A percentile compares a stretch with the other conserved stretches of the same genome.
These are phyloP conservation scores for Neocucurbitaria cava DNA, from an alignment of 2,329 filamentous ascomycete species.

Conservation along the genomic window DNA sequence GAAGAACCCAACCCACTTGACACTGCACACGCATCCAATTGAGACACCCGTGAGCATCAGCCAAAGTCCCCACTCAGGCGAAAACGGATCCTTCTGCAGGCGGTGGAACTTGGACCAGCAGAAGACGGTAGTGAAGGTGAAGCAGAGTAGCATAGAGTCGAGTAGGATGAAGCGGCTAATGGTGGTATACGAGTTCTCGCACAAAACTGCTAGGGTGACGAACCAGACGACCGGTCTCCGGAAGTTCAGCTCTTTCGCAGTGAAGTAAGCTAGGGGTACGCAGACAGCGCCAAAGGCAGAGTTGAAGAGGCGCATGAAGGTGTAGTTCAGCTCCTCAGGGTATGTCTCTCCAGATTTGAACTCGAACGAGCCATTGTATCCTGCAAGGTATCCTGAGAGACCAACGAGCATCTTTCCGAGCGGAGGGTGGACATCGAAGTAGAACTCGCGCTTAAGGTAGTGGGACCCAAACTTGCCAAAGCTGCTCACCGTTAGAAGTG, in stretches of 20 bases:
- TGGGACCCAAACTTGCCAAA: conserved; percentile 99
- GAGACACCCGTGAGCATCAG: conserved; percentile 91
- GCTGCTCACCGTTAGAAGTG: conserved; percentile 54
- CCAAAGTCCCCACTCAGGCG: conserved; percentile 93
- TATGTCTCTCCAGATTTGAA: conserved; percentile 99
- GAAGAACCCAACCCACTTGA: conserved; percentile 98
- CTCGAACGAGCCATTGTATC: conserved; percentile 98
- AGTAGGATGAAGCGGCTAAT: conserved; percentile 98
- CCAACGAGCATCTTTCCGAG: conserved; percentile 99
- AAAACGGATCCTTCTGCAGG: conserved; percentile 84
- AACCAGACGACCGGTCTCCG: conserved; percentile 90
- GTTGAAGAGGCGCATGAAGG: conserved; percentile 98
- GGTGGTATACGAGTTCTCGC: conserved; percentile 98
- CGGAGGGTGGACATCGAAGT: conserved; percentile 96
- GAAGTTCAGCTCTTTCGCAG: conserved; percentile 88
- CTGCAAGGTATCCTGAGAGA: conserved; percentile 91
- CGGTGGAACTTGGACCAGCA: conserved; percentile 98
- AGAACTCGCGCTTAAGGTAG: conserved; percentile 99
- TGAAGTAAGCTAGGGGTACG: conserved; percentile 93
- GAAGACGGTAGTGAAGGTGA: conserved; percentile 95
- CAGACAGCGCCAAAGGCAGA: conserved; percentile 91
- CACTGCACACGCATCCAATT: conserved; percentile 97
- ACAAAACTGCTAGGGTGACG: conserved; percentile 94
- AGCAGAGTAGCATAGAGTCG: conserved; percentile 98
- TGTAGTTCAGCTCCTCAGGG: conserved; percentile 91